Evolutionary conservation across 306 rosid genomes (phyloP), one percentile per base, ranked within the genome.

Genomic region (Trifolium dubium): DNA sequence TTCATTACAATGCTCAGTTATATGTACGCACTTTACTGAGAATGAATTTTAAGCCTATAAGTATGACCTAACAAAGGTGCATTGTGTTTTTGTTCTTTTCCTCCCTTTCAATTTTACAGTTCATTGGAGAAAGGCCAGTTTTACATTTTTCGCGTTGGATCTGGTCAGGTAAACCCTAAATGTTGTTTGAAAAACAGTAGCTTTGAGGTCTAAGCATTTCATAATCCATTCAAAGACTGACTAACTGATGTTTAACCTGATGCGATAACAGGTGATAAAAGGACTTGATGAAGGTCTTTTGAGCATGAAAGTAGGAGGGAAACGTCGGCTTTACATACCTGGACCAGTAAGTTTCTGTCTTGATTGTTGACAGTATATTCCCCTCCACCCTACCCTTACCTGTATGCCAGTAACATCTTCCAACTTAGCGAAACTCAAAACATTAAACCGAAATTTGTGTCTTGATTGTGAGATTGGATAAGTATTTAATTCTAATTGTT

Each of bases 281-380:
- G 98, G 98, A 76, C 98, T 93, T 72, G 98, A 93, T 81, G 98
- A 93, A 86, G 98, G 98, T 40, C 74, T 93, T 7, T 67, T 93
- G 83, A 83, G 81, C 85, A 93, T 93, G 98, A 93, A 87, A 85
- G 74, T 79, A 32, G 97, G 98, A 28, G 97, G 98, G 73, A 91
- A 89, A 82, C 96, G 98, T 28, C 87, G 98, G 23, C 87, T 93
- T 62, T 91, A 85, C 82, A 86, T 93, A 73, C 98, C 98, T 6
- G 97, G 98, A 86, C 18, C 90, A 18, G 98, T 89, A 91, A 81
- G 96, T 81, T 67, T 79, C 73, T 77, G 17, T 70, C 80, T 75
- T 75, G 58, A 72, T 67, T 34, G 28, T 60, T 72, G 72, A 62
- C 64, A 54, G 64, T 73, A 18, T 15, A 40, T 74, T 19, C 31